Conservation (phyloP, 2,329 filamentous ascomycete genomes). For the Talaromyces sp. region DNA sequence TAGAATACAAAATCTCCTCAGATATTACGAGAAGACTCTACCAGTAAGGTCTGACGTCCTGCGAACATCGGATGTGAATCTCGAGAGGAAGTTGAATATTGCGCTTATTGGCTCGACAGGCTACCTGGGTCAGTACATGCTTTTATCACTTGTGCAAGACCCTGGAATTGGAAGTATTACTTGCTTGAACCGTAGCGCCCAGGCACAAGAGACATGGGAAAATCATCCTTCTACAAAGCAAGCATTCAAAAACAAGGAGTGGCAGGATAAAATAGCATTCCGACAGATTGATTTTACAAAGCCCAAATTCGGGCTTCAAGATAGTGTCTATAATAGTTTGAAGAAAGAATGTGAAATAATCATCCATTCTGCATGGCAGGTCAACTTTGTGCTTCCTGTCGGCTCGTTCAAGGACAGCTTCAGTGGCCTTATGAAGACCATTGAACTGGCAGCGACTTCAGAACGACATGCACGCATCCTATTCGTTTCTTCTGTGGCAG, state of each 20-base stretch:
- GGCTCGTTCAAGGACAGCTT: slow-evolving; percentile 10
- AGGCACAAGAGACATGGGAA: background rate
- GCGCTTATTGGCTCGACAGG: slow-evolving; percentile 8
- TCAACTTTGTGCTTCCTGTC: slow-evolving; percentile 4
- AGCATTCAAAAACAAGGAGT: background rate
- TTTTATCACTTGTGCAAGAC: background rate
- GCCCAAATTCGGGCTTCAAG: background rate
- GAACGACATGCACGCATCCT: background rate
- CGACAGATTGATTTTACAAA: background rate
- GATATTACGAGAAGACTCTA: background rate
- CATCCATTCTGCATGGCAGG: slow-evolving; percentile 13
- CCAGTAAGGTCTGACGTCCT: background rate
- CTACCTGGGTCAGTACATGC: slow-evolving; percentile 9
- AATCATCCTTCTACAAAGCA: background rate
- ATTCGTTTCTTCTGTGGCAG: slow-evolving; percentile 5
- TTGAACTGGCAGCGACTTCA: background rate
- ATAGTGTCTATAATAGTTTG: background rate
- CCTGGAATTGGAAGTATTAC: background rate
- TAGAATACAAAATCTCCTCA: background rate
- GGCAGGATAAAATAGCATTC: background rate
- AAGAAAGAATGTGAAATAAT: background rate
- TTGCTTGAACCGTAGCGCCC: slow-evolving; percentile 3
- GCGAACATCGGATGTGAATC: background rate
- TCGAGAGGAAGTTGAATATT: background rate
- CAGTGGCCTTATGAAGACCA: slow-evolving; percentile 5